Evolutionary conservation across 1,284 basidiomycete species (phyloP).

Genomic region (Dichomitus squalens): DNA sequence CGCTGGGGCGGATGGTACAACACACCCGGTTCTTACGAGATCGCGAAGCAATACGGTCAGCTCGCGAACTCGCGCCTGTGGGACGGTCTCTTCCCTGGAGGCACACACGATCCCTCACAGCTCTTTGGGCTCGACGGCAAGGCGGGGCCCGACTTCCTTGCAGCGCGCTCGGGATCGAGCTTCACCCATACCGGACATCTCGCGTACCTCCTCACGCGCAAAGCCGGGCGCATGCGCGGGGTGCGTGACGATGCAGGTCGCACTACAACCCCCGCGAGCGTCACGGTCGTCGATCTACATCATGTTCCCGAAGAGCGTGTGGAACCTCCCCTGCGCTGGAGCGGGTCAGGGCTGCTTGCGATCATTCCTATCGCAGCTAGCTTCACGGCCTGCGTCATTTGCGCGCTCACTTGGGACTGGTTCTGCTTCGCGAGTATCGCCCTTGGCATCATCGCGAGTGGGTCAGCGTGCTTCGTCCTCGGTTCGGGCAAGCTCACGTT

Average conservation of each 20-base stretch:
- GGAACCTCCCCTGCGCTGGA: background rate
- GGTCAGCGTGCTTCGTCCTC: constrained; percentile 6
- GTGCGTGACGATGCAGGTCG: background rate
- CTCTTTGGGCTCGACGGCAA: constrained; percentile 7
- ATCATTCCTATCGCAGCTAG: constrained; percentile 3
- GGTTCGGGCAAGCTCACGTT: constrained; percentile 9
- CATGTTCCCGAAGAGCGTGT: background rate
- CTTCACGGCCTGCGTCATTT: background rate
- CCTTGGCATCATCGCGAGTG: constrained; percentile 7
- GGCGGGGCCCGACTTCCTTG: constrained; percentile 4
- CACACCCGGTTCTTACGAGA: constrained; percentile 9
- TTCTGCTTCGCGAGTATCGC: constrained; percentile 8
- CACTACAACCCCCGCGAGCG: background rate
- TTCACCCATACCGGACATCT: constrained; percentile 2
- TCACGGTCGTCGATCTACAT: constrained; percentile 1
- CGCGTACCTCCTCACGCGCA: background rate
- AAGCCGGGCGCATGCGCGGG: background rate
- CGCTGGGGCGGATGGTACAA: constrained; percentile 16
- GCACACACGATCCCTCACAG: constrained; percentile 2
- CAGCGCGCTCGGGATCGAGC: constrained; percentile 3
- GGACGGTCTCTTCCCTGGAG: constrained; percentile 13
- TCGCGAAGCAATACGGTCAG: constrained; percentile 8
- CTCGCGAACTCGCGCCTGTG: constrained; percentile 6
- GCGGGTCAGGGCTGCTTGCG: background rate
- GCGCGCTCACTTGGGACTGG: constrained; percentile 9